phyloP scores from a whole-genome alignment of 2,329 filamentous ascomycete species.

The Aspergillus felis region DNA sequence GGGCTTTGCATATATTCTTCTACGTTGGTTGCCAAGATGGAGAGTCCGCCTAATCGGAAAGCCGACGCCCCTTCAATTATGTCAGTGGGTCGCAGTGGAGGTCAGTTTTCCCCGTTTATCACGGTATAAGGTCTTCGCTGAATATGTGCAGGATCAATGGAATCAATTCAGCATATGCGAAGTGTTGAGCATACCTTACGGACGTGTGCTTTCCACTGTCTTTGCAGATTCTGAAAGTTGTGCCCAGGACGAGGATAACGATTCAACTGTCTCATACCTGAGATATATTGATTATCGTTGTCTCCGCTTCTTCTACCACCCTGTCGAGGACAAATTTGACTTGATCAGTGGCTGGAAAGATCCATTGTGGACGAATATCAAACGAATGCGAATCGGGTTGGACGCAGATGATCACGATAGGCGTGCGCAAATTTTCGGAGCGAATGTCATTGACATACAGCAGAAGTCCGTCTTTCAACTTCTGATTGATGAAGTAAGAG shows the following conservation, averaged over 20 bases:
- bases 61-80: slow-evolving; percentile 65
- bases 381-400: slow-evolving; percentile 70
- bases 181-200: slow-evolving; percentile 58
- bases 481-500: slow-evolving; percentile 74
- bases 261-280: slow-evolving; percentile 71
- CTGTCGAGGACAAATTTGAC: slow-evolving; percentile 81
- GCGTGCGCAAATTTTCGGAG: slow-evolving; percentile 81
- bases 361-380: slow-evolving; percentile 76
- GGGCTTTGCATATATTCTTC: slow-evolving; percentile 76
- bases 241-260: slow-evolving; percentile 62
- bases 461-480: slow-evolving; percentile 81
- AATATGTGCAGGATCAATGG: slow-evolving; percentile 77
- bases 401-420: slow-evolving; percentile 83
- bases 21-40: slow-evolving; percentile 89
- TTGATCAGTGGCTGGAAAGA: slow-evolving; percentile 92
- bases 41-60: slow-evolving; percentile 71
- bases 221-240: slow-evolving; percentile 51
- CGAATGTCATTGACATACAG: slow-evolving; percentile 87
- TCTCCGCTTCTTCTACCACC: slow-evolving; percentile 87
- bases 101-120: slow-evolving; percentile 38
- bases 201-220: slow-evolving; percentile 60
- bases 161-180: slow-evolving; percentile 78
- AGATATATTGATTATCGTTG: slow-evolving; percentile 88
- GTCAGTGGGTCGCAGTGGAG: slow-evolving; percentile 90
- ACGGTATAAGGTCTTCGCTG: background rate